Evolutionary conservation across 768 basidiomycete species (phyloP), one percentile per base, ranked within the genome.

Genomic region (Podaxis mareebaensis): DNA sequence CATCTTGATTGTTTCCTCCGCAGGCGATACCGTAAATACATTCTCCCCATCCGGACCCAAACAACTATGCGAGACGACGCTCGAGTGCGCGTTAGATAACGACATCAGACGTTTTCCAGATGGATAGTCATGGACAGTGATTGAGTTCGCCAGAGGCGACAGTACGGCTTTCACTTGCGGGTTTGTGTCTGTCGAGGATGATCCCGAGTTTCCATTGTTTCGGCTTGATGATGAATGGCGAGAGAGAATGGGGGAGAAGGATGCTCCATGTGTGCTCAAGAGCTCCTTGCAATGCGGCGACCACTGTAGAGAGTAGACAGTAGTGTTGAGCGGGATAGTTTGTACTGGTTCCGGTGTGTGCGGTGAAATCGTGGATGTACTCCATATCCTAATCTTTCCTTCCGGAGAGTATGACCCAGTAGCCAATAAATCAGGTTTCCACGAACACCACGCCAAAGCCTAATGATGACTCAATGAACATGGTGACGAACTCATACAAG

Each of bases 401-500:
- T 69, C 67, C 11, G 75, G 72, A 2, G 70, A 70, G 40, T 56
- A 79, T 26, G 85, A 91, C 0, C 93, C 93, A 1, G 89, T 86
- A 0, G 93, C 92, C 54, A 95, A 82, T 3, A 94, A 78, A 10
- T 87, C 86, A 0, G 85, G 80, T 70, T 91, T 86, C 94, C 94
- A 95, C 0, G 92, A 90, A 67, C 90, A 93, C 90, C 93, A 96
- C 0, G 91, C 87, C 55, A 96, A 78, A 0, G 92, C 91, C 90
- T 92, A 65, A 22, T 53, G 28, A 53, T 63, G 20, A 40, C 22
- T 2, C 58, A n/a, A 49, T 7, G 65, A 61, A 30, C 17, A 44
- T 20, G 57, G 20, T 22, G 54, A 46, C n/a, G n/a, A 54, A 28
- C 10, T 56, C 22, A 30, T 24, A 28, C 36, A 42, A 46, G 42